Evolutionary conservation across 225 moss, liverwort and hornwort genomes (phyloP).

Genomic region (Ulota crispa): DNA sequence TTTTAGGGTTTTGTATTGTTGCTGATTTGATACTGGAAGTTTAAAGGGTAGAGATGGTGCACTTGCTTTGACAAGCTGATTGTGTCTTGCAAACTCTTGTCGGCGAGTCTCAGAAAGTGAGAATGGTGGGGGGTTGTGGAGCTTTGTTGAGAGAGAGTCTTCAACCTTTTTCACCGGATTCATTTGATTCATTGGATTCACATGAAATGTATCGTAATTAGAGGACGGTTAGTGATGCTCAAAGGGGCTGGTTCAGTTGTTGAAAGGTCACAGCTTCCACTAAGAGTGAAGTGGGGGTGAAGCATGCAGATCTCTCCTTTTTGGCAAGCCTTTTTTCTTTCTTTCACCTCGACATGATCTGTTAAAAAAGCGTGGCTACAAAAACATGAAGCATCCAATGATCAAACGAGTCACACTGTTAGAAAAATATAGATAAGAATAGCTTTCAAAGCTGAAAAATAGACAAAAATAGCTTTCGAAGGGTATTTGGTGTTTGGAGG

Average conservation of each 20-base stretch:
- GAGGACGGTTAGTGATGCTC: neutral
- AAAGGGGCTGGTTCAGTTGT: neutral
- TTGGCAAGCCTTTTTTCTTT: too few relatives aligned
- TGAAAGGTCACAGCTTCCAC: neutral
- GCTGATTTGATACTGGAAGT: neutral
- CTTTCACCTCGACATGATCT: too few relatives aligned
- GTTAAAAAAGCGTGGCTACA: too few relatives aligned
- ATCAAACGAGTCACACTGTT: too few relatives aligned
- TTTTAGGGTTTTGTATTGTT: constrained; percentile 19
- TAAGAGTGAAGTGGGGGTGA: too few relatives aligned
- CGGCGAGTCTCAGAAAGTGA: neutral
- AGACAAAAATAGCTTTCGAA: too few relatives aligned
- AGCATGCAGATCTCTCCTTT: too few relatives aligned
- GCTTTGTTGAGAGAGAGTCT: neutral
- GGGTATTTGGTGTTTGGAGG: too few relatives aligned
- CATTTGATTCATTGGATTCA: constrained; percentile 1
- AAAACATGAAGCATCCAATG: too few relatives aligned
- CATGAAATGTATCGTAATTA: neutral
- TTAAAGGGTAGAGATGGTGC: neutral
- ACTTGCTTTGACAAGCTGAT: neutral
- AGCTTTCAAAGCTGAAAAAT: too few relatives aligned
- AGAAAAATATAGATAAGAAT: too few relatives aligned
- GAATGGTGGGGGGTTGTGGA: neutral
- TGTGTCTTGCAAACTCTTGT: neutral
- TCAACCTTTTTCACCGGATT: constrained; percentile 18